These are phyloP conservation scores for Cynanchum wilfordii DNA, from an alignment of 257 asterid genomes.

Conservation along the genomic window DNA sequence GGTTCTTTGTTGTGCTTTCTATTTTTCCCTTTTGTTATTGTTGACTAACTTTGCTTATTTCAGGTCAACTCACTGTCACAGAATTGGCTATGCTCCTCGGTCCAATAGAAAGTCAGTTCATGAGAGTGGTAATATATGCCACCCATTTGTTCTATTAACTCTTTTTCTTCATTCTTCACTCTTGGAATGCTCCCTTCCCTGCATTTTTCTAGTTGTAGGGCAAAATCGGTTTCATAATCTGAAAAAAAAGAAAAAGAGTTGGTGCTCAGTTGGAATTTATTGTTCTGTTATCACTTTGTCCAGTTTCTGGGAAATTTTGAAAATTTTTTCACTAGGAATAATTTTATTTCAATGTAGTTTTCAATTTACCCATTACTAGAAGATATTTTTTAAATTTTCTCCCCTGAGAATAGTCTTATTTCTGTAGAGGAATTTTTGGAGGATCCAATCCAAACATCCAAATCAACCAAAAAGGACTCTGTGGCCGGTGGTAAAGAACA, in stretches of 20 bases:
- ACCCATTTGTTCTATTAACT: neutral
- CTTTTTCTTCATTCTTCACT: neutral
- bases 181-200: neutral
- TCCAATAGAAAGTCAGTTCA: constrained; percentile 26
- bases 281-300: neutral
- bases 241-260: neutral
- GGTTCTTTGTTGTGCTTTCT: constrained; percentile 13
- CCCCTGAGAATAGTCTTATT: constrained; percentile 4
- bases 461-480: constrained; percentile 23
- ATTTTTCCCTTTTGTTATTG: constrained; percentile 7
- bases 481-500: constrained; percentile 29
- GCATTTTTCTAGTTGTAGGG: neutral
- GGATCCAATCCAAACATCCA: constrained; percentile 22
- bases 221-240: neutral
- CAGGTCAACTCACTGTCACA: constrained; percentile 70
- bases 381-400: neutral
- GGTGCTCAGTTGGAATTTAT: no score
- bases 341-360: constrained; percentile 5
- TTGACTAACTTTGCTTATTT: constrained; percentile 21
- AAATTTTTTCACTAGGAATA: neutral
- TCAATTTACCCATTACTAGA: neutral
- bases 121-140: constrained; percentile 41
- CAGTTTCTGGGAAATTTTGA: neutral
- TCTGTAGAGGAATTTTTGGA: constrained; percentile 44
- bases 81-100: constrained; percentile 88